Evolutionary conservation across 2,329 filamentous ascomycete species (phyloP), one percentile per base, ranked within the genome.

Genomic region (Alternaria dauci): DNA sequence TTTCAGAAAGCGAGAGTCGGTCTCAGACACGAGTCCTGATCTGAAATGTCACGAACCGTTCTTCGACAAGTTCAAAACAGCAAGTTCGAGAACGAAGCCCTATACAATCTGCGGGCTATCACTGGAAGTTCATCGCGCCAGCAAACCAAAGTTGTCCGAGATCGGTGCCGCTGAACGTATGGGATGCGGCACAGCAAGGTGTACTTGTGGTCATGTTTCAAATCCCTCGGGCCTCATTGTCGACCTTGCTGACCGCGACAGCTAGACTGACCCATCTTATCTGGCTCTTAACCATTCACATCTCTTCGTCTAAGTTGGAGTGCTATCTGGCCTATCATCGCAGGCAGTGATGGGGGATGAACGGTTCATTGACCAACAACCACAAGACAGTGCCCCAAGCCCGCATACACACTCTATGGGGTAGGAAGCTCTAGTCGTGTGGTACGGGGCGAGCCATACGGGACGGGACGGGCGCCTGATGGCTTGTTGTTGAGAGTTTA

Each of bases 221-320:
- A 39, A 38, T 25, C 48, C 48, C 28, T 52, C 48, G 23, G 9
- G 32, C 48, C 48, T 23, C 48, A n/a, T 52, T 9, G 16, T 26
- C 48, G 23, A 28, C 48, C 48, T 26, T 28, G 25, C 32, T 12
- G 20, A 38, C 48, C 8, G 23, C 8, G 6, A 16, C 32, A 11
- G 14, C 32, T 2, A 6, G 5, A 26, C 39, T 23, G 28, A 20
- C 3, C 3, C 18, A 34, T 26, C 23, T 26, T 26, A 28, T 52
- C 11, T 36, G 23, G 25, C 12, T 12, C 18, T 30, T 36, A 3
- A 2, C 20, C 30, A 25, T 5, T 18, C 12, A 48, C 46, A 28
- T 23, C 3, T 36, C 46, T 34, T 16, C 5, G 11, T 4, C 16
- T 18, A 2, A 25, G 1, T 36, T 16, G 16, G 30, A 12, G 2